Evolutionary conservation across 2,329 filamentous ascomycete species (phyloP), one percentile per base, ranked within the genome.

Genomic region (Xylariaceae sp.): DNA sequence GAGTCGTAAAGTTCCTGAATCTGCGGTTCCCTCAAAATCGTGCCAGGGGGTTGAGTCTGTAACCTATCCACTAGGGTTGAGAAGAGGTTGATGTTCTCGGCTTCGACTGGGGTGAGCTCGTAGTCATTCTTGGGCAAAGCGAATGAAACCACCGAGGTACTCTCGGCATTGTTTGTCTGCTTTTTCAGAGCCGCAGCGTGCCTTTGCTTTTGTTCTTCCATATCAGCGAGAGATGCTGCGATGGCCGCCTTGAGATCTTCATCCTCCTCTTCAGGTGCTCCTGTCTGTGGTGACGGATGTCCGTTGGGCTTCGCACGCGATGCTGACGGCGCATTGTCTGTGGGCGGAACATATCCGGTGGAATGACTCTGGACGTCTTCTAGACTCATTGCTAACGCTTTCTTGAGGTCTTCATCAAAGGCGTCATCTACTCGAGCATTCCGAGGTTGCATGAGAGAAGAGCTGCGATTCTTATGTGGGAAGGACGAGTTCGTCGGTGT

Each of bases 1-100:
- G 93, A 96, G 70, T 98, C 95, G 71, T 99, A 99, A 3, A 99
- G 80, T 75, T 99, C 95, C 74, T 99, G 95, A 48, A 99, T 97
- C 71, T 98, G 95, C 1, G 95, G 95, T 69, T 99, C 95, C 47
- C 95, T 84, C n/a, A 99, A 76, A 50, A 99, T 97, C 0, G 95
- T 98, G 0, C 95, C 95, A 0, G 93, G 93, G 0, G 95, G 91
- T 68, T 99, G 95, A 56, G 96, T 95, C 72, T 98, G 93, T 41
- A 99, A 77, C 32, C 96, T 87, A 71, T 99, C 95, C 10, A 99
- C 95, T 40, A 99, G 78, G 0, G 95, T 97, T 0, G 95, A 83
- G 70, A 99, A 98, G 1, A 99, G 79, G 68, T 96, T 96, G 72
- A 99, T 99, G 66, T 98, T 98, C 73, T 99, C 95, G 0, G 93